Base-by-base conservation (phyloP, 768 basidiomycete genomes). In the Crassisporium funariophilum region DNA sequence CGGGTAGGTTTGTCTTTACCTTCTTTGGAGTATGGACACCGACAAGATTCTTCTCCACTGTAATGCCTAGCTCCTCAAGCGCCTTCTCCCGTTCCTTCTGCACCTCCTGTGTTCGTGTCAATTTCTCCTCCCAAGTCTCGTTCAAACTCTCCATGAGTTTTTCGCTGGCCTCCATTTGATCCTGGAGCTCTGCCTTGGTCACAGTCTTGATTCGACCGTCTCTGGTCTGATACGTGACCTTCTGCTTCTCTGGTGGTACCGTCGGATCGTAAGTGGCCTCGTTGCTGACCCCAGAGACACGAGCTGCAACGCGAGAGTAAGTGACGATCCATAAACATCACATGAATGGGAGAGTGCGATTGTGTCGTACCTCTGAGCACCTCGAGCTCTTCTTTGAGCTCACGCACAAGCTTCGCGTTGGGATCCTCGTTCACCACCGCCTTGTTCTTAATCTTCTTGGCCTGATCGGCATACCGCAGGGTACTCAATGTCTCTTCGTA, bases 361-460 rank as follows among this genome's bases (percentile, higher is more conserved):
- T 47, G 48, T 53, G 59, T 63, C 73, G 61, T 67, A 85, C 86
- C 86, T 76, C 93, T 81, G 36, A 98, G 86, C 71, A 89, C 76
- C 64, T 95, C 91, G 35, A 99, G 75, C 70, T 99, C 97, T 73
- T 98, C 97, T 70, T 98, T 99, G 66, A 99, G 88, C 69, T 98
- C 95, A 38, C 95, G 86, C 47, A 99, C 95, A 47, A 99, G 87
- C 74, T 93, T 98, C 62, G 95, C 95, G 60, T 98, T 99, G 23
- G 97, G 97, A 79, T 99, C 97, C 73, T 99, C 97, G 71, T 99
- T 99, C 55, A 99, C 91, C 48, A 98, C 84, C 12, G 97, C 95
- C 74, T 98, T 95, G 71, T 98, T 99, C 84, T 95, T 98, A 72
- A 99, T 99, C 85, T 95, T 95, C 86, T 99, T 99, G 24, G 95